A percentile compares a stretch with the other conserved stretches of the same genome.
Evolutionary conservation across 371 early-diverging fungal species (phyloP).

Genomic region (Haplosporangium sp.): DNA sequence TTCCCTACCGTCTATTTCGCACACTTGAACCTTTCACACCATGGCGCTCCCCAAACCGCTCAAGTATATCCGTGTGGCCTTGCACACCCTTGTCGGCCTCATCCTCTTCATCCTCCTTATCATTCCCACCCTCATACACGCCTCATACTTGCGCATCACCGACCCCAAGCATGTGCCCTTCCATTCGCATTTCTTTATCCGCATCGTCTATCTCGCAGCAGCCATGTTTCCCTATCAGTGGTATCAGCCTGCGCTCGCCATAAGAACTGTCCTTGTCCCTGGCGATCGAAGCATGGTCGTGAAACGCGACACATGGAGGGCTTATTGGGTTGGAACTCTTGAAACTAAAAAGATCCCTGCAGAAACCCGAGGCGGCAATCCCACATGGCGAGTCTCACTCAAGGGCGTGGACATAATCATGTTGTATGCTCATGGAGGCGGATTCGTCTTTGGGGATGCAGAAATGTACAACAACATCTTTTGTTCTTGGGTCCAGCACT

Average conservation of each 20-base stretch:
- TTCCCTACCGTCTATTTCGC: not conserved
- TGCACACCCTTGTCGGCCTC: conserved; percentile 30
- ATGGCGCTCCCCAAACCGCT: conserved; percentile 51
- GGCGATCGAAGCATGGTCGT: conserved; percentile 49
- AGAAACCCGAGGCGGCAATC: conserved; percentile 49
- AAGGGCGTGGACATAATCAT: conserved; percentile 53
- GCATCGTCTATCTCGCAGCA: conserved; percentile 48
- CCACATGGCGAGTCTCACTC: conserved; percentile 52
- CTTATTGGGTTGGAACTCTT: conserved; percentile 53
- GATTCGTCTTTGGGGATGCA: conserved; percentile 54
- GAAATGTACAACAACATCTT: conserved; percentile 57
- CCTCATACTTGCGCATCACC: conserved; percentile 25
- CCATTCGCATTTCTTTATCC: conserved; percentile 45
- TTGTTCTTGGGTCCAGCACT: conserved; percentile 53
- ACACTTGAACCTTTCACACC: not conserved
- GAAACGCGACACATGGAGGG: conserved; percentile 47
- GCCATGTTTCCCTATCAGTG: conserved; percentile 55
- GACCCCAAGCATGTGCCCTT: conserved; percentile 41
- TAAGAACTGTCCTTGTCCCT: conserved; percentile 40
- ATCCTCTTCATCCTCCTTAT: conserved; percentile 43
- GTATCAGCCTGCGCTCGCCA: conserved; percentile 41
- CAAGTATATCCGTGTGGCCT: conserved; percentile 43
- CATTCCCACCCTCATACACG: conserved; percentile 38
- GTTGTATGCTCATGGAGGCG: conserved; percentile 53
- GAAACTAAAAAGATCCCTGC: conserved; percentile 53